These are phyloP conservation scores for Pyrenula aspistea DNA, from an alignment of 495 filamentous ascomycete species.

Conservation along the genomic window DNA sequence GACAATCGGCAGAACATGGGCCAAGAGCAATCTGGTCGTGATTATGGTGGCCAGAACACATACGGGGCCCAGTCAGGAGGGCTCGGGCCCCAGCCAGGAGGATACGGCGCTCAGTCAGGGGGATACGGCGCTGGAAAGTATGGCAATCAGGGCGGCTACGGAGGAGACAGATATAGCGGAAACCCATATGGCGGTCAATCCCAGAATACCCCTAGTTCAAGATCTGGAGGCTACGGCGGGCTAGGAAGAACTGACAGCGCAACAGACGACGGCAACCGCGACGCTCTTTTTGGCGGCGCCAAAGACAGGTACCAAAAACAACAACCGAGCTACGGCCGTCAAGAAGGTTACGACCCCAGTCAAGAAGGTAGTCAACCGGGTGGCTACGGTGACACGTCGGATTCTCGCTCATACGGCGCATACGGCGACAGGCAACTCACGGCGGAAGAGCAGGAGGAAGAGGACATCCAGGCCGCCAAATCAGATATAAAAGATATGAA, in stretches of 20 bases:
- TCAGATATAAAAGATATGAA: slow-evolving; percentile 61
- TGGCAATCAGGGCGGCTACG: slow-evolving; percentile 53
- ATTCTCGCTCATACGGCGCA: slow-evolving; percentile 40
- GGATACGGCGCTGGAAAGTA: slow-evolving; percentile 52
- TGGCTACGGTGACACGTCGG: slow-evolving; percentile 33
- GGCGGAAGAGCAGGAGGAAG: slow-evolving; percentile 59
- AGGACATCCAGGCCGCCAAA: slow-evolving; percentile 46
- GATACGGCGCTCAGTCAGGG: slow-evolving; percentile 1
- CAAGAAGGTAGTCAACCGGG: slow-evolving; percentile 27
- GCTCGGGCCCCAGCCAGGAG: no score
- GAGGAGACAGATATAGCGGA: slow-evolving; percentile 46
- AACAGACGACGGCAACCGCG: slow-evolving; percentile 39
- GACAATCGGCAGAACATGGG: slow-evolving; percentile 6
- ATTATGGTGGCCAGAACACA: slow-evolving; percentile 39
- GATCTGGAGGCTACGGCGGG: slow-evolving; percentile 62
- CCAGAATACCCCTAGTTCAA: slow-evolving; percentile 16
- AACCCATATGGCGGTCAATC: slow-evolving; percentile 15
- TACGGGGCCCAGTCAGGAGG: slow-evolving; percentile 8
- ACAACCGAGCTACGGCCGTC: slow-evolving; percentile 23
- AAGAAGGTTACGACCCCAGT: slow-evolving; percentile 23
- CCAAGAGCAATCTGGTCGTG: no score
- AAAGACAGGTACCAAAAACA: slow-evolving; percentile 39
- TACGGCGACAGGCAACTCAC: slow-evolving; percentile 60
- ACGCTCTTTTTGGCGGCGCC: slow-evolving; percentile 55
- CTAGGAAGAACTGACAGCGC: slow-evolving; percentile 42